These are phyloP conservation scores for Penicillium sp. DNA, from an alignment of 2,329 filamentous ascomycete genomes.

Conservation along the genomic window DNA sequence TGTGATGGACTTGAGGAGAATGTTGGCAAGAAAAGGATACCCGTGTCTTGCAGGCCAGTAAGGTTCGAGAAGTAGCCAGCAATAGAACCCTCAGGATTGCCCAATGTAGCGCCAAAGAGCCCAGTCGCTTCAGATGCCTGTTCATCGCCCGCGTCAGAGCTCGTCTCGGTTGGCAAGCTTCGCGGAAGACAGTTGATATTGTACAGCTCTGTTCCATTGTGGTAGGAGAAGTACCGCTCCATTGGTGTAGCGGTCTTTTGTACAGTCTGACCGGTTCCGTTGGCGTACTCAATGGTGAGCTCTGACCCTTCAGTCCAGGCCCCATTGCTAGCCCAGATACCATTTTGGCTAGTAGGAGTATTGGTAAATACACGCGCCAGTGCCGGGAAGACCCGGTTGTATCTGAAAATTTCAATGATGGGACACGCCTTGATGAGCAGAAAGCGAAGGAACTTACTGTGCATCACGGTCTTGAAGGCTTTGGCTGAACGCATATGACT, in stretches of 20 bases:
- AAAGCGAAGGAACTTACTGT: constrained; percentile 39
- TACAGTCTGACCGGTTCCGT: constrained; percentile 19
- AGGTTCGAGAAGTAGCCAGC: constrained; percentile 49
- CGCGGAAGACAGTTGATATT: constrained; percentile 21
- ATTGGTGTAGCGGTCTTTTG: constrained; percentile 18
- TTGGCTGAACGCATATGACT: constrained; percentile 49
- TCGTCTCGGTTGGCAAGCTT: constrained; percentile 9
- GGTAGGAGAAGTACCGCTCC: constrained; percentile 21
- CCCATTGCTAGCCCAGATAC: constrained; percentile 19
- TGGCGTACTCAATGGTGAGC: constrained; percentile 18
- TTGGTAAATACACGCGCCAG: constrained; percentile 21
- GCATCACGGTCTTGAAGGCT: constrained; percentile 58
- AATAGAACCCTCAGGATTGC: constrained; percentile 29
- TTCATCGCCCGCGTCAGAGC: constrained; percentile 14
- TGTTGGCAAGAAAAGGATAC: constrained; percentile 42
- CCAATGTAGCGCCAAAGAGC: constrained; percentile 21
- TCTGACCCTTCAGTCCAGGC: constrained; percentile 23
- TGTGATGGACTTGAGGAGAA: constrained; percentile 23
- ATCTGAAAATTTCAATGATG: constrained; percentile 14
- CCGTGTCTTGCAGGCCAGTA: constrained; percentile 44
- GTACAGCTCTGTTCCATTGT: constrained; percentile 21
- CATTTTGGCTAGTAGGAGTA: constrained; percentile 15
- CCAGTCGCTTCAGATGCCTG: constrained; percentile 18
- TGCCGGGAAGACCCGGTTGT: constrained; percentile 25
- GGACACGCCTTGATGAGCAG: neutral